phyloP scores from a whole-genome alignment of 164 flowering plant genomes.

The Stephania japonica region DNA sequence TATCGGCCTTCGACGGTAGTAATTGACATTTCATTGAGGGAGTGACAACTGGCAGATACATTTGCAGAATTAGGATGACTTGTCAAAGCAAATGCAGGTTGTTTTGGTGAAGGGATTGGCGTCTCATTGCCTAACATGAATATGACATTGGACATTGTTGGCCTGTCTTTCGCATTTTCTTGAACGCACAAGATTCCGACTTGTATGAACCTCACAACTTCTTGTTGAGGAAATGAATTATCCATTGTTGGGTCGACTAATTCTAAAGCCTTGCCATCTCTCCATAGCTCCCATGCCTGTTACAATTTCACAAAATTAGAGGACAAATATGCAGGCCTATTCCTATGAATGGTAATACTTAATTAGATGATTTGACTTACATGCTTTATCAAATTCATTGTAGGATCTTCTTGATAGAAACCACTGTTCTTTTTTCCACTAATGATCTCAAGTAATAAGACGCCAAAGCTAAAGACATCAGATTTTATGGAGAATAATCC shows the following conservation, averaged over 20 bases:
- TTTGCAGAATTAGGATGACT: background rate
- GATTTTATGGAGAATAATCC: conserved; percentile 59
- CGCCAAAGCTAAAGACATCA: conserved; percentile 69
- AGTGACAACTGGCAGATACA: conserved; percentile 6
- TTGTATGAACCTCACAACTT: conserved; percentile 5
- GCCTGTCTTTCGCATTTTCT: conserved; percentile 11
- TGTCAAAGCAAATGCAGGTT: conserved; percentile 3
- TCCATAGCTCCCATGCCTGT: conserved; percentile 11
- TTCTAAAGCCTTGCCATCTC: conserved; percentile 5
- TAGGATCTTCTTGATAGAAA: conserved; percentile 31
- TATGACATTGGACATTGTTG: conserved; percentile 2
- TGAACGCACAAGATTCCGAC: conserved; percentile 9
- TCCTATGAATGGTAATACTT: background rate
- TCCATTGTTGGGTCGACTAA: conserved; percentile 7
- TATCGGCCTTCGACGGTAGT: conserved; percentile 9
- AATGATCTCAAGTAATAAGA: conserved; percentile 52
- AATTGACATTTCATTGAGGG: conserved; percentile 1
- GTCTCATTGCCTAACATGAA: conserved; percentile 7
- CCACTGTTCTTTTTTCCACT: conserved; percentile 54
- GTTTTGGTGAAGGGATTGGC: background rate
- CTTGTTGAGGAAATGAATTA: conserved; percentile 6
- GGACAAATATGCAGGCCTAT: background rate
- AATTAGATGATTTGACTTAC: conserved; percentile 30
- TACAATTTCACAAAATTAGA: background rate
- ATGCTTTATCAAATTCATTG: conserved; percentile 49